phyloP scores from a whole-genome alignment of 345 rosid genomes.

The Odontarrhena argentea region DNA sequence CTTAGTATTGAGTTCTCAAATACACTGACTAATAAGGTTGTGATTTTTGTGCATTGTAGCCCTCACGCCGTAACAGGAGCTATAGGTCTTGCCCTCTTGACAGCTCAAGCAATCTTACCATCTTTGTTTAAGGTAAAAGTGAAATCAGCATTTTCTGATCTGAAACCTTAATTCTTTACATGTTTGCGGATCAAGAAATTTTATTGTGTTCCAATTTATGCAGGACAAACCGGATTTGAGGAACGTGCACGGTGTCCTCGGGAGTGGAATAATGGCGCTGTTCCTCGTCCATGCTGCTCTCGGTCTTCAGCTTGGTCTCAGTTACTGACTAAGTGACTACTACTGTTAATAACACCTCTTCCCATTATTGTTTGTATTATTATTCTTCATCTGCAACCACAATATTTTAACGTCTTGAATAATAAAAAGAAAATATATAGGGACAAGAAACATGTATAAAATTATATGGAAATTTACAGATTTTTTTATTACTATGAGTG shows the following conservation, averaged over 20 bases:
- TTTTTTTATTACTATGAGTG: too few species aligned
- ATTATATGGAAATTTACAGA: constrained; percentile 2
- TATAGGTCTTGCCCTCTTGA: constrained; percentile 73
- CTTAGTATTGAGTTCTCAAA: not conserved
- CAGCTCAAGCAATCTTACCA: constrained; percentile 75
- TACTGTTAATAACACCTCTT: constrained; percentile 18
- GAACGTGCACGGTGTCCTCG: constrained; percentile 81
- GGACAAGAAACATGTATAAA: not conserved
- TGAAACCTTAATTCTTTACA: not conserved
- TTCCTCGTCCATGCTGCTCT: constrained; percentile 78
- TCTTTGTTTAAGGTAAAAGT: constrained; percentile 73
- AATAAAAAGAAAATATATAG: not conserved
- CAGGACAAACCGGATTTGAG: constrained; percentile 85
- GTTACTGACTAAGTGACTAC: constrained; percentile 45
- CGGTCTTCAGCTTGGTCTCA: constrained; percentile 90
- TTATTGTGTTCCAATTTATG: constrained; percentile 13
- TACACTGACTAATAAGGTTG: not conserved
- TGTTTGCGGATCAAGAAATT: constrained; percentile 11
- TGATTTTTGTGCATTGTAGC: constrained; percentile 46
- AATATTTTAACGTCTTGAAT: not conserved
- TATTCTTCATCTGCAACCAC: constrained; percentile 18
- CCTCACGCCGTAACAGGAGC: constrained; percentile 88
- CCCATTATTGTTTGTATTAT: constrained; percentile 21
- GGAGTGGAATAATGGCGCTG: constrained; percentile 88
- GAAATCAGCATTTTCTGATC: not conserved